Percentiles rank a stretch among this genome's conserved stretches.
phyloP scores from a whole-genome alignment of 2,329 filamentous ascomycete species.

The Monosporascus sp. region DNA sequence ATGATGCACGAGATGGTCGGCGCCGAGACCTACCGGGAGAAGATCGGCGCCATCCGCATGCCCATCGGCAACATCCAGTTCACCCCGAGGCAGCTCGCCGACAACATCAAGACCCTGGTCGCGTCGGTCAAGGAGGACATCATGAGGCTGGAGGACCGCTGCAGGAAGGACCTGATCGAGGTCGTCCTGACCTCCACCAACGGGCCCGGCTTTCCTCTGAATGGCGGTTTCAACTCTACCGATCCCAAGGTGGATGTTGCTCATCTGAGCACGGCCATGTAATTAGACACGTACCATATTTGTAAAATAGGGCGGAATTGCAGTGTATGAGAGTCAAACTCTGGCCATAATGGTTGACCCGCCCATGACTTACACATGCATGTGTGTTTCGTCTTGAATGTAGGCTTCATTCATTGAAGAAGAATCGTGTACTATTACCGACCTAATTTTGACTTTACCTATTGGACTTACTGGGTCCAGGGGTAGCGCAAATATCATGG shows the following conservation, averaged over 20 bases:
- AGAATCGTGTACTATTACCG: too few species aligned
- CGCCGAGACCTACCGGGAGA: conserved; percentile 81
- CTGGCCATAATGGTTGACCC: too few species aligned
- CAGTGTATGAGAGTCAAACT: background rate
- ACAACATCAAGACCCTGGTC: conserved; percentile 77
- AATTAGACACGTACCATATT: conserved; percentile 20
- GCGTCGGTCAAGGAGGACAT: conserved; percentile 75
- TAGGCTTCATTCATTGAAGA: too few species aligned
- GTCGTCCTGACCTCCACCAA: conserved; percentile 83
- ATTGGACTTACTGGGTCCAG: too few species aligned
- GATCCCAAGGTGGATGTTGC: conserved; percentile 51
- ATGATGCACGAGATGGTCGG: conserved; percentile 79
- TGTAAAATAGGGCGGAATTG: conserved; percentile 1
- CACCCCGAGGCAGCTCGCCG: conserved; percentile 77
- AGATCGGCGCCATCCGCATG: conserved; percentile 76
- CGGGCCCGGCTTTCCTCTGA: conserved; percentile 81
- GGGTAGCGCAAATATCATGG: too few species aligned
- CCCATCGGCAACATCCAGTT: conserved; percentile 89
- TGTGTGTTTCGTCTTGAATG: background rate
- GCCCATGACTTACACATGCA: conserved; percentile 8
- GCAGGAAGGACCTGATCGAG: conserved; percentile 68
- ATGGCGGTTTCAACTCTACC: conserved; percentile 66
- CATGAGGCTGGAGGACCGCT: conserved; percentile 54
- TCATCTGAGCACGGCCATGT: conserved; percentile 51
- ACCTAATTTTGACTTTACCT: too few species aligned